phyloP scores from a whole-genome alignment of 148 eudicot species.

The Rhododendron ovatum region DNA sequence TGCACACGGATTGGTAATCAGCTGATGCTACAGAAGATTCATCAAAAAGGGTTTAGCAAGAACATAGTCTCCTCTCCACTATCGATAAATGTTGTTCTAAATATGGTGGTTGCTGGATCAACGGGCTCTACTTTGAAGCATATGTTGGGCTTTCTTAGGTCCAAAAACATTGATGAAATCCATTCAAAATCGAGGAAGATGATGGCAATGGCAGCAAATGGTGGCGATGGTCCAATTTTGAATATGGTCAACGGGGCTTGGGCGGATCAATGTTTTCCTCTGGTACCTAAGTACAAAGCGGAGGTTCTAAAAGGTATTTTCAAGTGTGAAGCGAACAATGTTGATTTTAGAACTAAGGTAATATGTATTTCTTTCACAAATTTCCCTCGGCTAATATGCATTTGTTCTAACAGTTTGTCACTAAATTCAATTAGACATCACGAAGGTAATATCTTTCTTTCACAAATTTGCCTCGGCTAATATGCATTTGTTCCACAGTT shows the following conservation, averaged over 20 bases:
- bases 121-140: background rate
- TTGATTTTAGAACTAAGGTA: background rate
- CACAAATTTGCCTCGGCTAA: too few relatives aligned
- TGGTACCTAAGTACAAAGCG: background rate
- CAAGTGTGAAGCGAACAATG: background rate
- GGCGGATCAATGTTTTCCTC: background rate
- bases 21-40: background rate
- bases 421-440: too few relatives aligned
- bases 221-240: background rate
- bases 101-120: background rate
- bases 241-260: background rate
- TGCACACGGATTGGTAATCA: background rate
- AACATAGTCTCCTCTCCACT: background rate
- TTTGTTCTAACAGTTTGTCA: too few relatives aligned
- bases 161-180: background rate
- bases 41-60: too few relatives aligned
- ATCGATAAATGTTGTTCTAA: background rate
- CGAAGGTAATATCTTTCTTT: too few relatives aligned
- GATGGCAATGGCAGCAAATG: background rate
- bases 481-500: too few relatives aligned
- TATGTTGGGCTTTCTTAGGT: background rate
- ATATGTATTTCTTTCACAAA: too few relatives aligned
- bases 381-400: too few relatives aligned
- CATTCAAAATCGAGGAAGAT: background rate
- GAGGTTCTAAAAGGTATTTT: background rate